These are phyloP conservation scores for Fusarium aywerte DNA, from an alignment of 2,329 filamentous ascomycete genomes.

Conservation along the genomic window DNA sequence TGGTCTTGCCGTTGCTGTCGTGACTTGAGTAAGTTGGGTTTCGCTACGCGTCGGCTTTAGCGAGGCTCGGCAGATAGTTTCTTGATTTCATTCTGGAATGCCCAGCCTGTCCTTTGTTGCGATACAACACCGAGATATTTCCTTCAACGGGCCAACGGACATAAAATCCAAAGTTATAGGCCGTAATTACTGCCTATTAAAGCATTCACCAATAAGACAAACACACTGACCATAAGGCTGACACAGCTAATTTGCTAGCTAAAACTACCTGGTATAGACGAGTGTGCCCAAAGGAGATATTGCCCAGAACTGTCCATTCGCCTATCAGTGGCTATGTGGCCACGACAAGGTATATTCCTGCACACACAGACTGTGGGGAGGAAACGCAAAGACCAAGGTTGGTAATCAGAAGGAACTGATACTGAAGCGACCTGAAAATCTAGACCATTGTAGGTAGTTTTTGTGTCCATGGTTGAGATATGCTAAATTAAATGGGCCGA, in stretches of 20 bases:
- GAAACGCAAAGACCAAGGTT: not conserved
- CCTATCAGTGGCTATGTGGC: not conserved
- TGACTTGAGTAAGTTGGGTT: not conserved
- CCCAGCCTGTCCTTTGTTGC: not conserved
- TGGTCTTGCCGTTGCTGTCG: not conserved
- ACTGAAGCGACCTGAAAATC: not conserved
- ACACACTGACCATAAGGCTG: slow-evolving; percentile 3
- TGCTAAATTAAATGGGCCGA: slow-evolving; percentile 30
- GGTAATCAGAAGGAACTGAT: slow-evolving; percentile 9
- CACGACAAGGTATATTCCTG: not conserved
- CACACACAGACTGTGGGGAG: not conserved
- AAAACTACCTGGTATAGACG: not conserved
- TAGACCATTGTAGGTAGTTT: slow-evolving; percentile 16
- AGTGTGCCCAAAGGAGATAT: not conserved
- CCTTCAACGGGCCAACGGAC: not conserved
- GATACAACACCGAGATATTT: not conserved
- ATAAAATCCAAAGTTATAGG: not conserved
- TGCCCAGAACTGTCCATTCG: not conserved
- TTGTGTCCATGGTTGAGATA: slow-evolving; percentile 8
- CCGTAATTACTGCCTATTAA: not conserved
- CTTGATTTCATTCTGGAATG: not conserved
- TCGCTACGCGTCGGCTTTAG: not conserved
- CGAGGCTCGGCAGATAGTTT: not conserved
- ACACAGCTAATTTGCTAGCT: slow-evolving; percentile 8
- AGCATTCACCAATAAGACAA: not conserved